Base-by-base conservation (phyloP, 1,284 basidiomycete species). In the Ganoderma meredithae region DNA sequence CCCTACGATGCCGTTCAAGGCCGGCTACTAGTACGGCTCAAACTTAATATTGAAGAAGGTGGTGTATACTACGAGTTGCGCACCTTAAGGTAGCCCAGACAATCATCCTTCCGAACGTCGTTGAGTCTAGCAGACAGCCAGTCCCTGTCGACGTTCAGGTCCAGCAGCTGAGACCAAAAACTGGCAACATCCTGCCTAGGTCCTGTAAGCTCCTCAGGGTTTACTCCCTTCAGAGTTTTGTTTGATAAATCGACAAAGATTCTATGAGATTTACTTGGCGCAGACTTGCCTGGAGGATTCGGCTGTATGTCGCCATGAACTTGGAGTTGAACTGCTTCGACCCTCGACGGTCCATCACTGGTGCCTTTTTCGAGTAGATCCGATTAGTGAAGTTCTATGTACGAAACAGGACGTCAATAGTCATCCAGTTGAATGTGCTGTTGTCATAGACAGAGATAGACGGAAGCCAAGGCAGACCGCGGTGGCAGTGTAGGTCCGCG, bases 141-240 rank as follows among this genome's bases (percentile, higher is more conserved):
- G 15, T 79, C 77, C 25, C 79, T 76, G 69, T 90, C 84, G 3
- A 88, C 79, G 6, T 86, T 83, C 53, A 89, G 78, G 43, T 81
- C 77, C 31, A 90, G 81, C 5, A 88, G 77, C 68, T 82, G 80
- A 10, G 81, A 78, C 82, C 85, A 91, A 76, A 89, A 86, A 53
- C 53, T 68, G 8, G 66, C 49, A 1, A 62, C 64, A 41, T 72
- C 66, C 47, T 72, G 67, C 17, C 70, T 71, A 43, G 82, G 79
- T 2, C 62, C 66, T 60, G 76, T 76, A 61, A 84, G 82, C 59
- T 83, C 78, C 36, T 77, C 74, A 17, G 83, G 80, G 27, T 80
- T 75, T 36, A 81, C 72, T 6, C 83, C 84, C 80, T 84, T 65
- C 15, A 47, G n/a, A 31, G 41, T 39, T 6, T 19, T 19, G 25